phyloP scores from a whole-genome alignment of 352 stramenopile genomes.

The Phytophthora podocarpi region DNA sequence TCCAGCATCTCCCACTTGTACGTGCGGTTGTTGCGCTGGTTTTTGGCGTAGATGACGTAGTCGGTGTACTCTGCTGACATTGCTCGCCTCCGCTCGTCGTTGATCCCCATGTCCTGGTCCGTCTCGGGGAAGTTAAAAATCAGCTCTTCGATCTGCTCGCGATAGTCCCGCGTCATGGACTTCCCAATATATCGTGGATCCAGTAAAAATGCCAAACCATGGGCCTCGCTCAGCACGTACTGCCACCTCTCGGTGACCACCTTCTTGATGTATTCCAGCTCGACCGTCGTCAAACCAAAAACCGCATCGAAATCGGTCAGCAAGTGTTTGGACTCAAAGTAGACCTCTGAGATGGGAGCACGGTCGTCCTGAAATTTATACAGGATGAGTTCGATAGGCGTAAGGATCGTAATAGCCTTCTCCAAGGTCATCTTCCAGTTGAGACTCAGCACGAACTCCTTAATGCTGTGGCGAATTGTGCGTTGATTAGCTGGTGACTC shows the following conservation, averaged over 20 bases:
- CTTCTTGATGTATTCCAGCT: conserved; percentile 86
- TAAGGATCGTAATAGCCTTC: conserved; percentile 80
- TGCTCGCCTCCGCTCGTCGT: conserved; percentile 70
- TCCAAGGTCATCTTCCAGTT: conserved; percentile 86
- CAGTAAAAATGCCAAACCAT: conserved; percentile 74
- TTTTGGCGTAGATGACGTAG: conserved; percentile 85
- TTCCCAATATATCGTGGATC: conserved; percentile 85
- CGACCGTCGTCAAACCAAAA: conserved; percentile 67
- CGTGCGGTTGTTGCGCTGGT: conserved; percentile 75
- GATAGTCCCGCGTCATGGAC: conserved; percentile 82
- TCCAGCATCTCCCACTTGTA: conserved; percentile 90
- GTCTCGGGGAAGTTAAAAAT: conserved; percentile 85
- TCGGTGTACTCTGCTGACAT: conserved; percentile 80
- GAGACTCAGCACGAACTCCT: conserved; percentile 70
- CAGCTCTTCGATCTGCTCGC: conserved; percentile 83
- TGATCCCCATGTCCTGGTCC: conserved; percentile 63
- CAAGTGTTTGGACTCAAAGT: conserved; percentile 83
- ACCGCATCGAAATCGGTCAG: conserved; percentile 79
- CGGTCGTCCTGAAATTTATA: conserved; percentile 89
- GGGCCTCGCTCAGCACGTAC: conserved; percentile 77
- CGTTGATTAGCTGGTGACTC: conserved; percentile 56
- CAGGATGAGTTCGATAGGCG: conserved; percentile 77
- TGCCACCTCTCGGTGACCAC: conserved; percentile 78
- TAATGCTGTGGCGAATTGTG: conserved; percentile 60
- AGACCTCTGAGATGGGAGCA: conserved; percentile 79